Evolutionary conservation across 2,329 filamentous ascomycete species (phyloP), one percentile per base, ranked within the genome.

Genomic region (Drechslerella dactyloides): DNA sequence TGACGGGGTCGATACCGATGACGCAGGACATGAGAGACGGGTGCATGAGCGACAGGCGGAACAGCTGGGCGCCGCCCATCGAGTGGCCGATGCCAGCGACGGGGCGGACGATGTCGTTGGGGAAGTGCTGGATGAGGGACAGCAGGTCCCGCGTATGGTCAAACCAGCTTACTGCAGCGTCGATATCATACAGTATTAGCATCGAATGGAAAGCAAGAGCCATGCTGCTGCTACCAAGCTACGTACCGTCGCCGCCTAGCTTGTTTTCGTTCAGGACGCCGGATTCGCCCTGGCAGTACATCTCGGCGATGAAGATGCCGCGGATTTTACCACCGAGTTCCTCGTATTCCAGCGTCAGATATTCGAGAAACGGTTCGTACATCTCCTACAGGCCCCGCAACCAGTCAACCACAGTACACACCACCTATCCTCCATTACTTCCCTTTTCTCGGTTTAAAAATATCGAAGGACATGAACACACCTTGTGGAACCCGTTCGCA

Each of bases 401-500:
- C 1, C 15, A 74, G 33, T 75, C 52, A 42, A 15, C 37, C 13
- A 13, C 2, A 35, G 8, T 44, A 57, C n/a, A 40, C 37, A 8
- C 3, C 23, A 48, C 30, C 27, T 13, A 74, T 23, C 19, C 35
- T n/a, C n/a, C n/a, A n/a, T n/a, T n/a, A n/a, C n/a, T n/a, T n/a
- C n/a, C n/a, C n/a, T n/a, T n/a, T n/a, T n/a, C n/a, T n/a, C n/a
- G n/a, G n/a, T n/a, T n/a, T n/a, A n/a, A n/a, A n/a, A n/a, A n/a
- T n/a, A n/a, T n/a, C n/a, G n/a, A n/a, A n/a, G n/a, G n/a, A 17
- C n/a, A 21, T 27, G 23, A 15, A 48, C 51, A 40, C 52, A 72
- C 90, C 84, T 97, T 97, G 10, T 91, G 90, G 75, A 97, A 96
- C 10, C 89, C 93, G 81, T 97, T 97, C 55, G 91, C 93, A 80